Evolutionary conservation across 2,329 filamentous ascomycete genomes (phyloP).

Genomic region (Thelonectria rubi): DNA sequence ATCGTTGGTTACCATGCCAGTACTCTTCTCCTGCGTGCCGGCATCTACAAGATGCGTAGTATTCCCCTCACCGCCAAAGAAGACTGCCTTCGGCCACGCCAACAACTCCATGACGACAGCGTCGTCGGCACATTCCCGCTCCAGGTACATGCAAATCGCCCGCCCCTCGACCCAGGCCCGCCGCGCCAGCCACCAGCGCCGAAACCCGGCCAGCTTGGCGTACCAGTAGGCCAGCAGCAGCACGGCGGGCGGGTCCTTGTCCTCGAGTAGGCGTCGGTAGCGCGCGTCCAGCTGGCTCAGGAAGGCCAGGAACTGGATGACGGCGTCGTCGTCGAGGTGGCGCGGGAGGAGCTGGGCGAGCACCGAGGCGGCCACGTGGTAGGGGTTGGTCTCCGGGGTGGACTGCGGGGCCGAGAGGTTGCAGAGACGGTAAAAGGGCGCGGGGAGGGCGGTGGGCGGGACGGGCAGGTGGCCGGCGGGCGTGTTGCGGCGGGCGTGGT

Average conservation of each 20-base stretch:
- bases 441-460: conserved; percentile 41
- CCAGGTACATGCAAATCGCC: conserved; percentile 56
- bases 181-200: conserved; percentile 58
- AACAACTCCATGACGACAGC: conserved; percentile 29
- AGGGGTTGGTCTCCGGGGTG: conserved; percentile 42
- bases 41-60: background rate
- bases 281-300: conserved; percentile 54
- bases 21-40: background rate
- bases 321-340: conserved; percentile 50
- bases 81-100: conserved; percentile 29
- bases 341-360: conserved; percentile 50
- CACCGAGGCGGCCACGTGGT: conserved; percentile 47
- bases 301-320: conserved; percentile 58
- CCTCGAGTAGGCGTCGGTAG: conserved; percentile 56
- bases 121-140: conserved; percentile 31
- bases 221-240: conserved; percentile 67
- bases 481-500: conserved; percentile 6
- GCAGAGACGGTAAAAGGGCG: conserved; percentile 45
- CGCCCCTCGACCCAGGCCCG: conserved; percentile 59
- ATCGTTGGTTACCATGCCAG: background rate
- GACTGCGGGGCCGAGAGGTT: conserved; percentile 28
- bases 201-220: conserved; percentile 53
- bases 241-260: conserved; percentile 62
- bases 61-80: conserved; percentile 1
- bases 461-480: conserved; percentile 30